A percentile compares a stretch with the other conserved stretches of the same genome.
These are phyloP conservation scores for Teunomyces barrocoloradensis DNA, from an alignment of 805 yeast species.

Conservation along the genomic window DNA sequence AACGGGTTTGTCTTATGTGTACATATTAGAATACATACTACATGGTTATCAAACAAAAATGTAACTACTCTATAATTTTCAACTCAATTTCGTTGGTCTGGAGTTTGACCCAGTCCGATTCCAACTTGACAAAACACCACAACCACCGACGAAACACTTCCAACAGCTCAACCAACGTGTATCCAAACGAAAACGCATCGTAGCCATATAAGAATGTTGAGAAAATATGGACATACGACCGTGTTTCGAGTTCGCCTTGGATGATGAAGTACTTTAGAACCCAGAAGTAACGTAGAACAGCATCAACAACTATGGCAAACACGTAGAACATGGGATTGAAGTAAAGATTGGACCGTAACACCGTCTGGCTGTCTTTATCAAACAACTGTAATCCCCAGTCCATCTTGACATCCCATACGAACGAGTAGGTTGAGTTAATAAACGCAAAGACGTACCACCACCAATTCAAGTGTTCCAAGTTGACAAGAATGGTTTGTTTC, in stretches of 20 bases:
- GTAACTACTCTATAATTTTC: constrained; percentile 2
- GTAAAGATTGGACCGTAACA: background rate
- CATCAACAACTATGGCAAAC: constrained; percentile 58
- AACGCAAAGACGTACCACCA: constrained; percentile 47
- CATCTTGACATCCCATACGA: constrained; percentile 83
- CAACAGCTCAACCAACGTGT: constrained; percentile 63
- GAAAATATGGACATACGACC: constrained; percentile 13
- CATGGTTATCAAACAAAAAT: background rate
- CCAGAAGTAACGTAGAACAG: constrained; percentile 75
- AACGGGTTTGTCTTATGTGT: background rate
- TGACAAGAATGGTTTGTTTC: constrained; percentile 11
- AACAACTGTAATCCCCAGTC: constrained; percentile 82
- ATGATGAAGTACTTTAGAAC: constrained; percentile 49
- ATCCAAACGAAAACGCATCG: constrained; percentile 49
- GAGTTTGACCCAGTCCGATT: constrained; percentile 59
- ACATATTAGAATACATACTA: background rate
- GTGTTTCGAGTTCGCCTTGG: constrained; percentile 18
- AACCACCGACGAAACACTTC: constrained; percentile 84
- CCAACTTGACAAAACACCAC: constrained; percentile 86
- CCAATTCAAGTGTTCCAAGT: constrained; percentile 22
- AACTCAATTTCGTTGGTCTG: constrained; percentile 14
- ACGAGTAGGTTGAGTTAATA: constrained; percentile 72
- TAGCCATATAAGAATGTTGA: constrained; percentile 36
- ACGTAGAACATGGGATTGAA: constrained; percentile 38
- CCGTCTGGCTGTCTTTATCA: constrained; percentile 21